A percentile compares a stretch with the other conserved stretches of the same genome.
Evolutionary conservation across 2,329 filamentous ascomycete species (phyloP).

Genomic region (Trichoderma sp.): DNA sequence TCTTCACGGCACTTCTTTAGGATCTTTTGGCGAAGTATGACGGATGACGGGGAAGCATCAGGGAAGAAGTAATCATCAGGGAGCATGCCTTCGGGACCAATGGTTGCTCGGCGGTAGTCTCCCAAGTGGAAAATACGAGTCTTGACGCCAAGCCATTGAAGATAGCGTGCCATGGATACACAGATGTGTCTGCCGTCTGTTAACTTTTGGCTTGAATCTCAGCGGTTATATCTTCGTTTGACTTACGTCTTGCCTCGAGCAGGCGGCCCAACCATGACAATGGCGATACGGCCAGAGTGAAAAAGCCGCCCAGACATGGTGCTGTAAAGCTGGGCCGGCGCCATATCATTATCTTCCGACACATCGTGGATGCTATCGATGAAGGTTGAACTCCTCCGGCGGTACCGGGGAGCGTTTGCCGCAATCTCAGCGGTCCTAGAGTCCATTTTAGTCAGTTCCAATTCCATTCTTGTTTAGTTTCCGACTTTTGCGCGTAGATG

Average conservation of each 20-base stretch:
- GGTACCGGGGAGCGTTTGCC: slow-evolving; percentile 83
- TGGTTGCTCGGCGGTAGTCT: slow-evolving; percentile 89
- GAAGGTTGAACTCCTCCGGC: slow-evolving; percentile 90
- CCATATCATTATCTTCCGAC: slow-evolving; percentile 74
- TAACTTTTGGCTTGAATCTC: slow-evolving; percentile 18
- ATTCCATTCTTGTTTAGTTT: background rate
- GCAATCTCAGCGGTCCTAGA: slow-evolving; percentile 83
- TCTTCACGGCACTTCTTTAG: slow-evolving; percentile 96
- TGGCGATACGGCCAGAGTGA: slow-evolving; percentile 94
- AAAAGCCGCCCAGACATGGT: slow-evolving; percentile 97
- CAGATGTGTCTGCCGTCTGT: slow-evolving; percentile 72
- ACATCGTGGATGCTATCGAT: slow-evolving; percentile 97
- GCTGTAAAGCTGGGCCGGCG: slow-evolving; percentile 94
- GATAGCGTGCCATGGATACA: slow-evolving; percentile 88
- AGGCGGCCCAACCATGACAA: slow-evolving; percentile 92
- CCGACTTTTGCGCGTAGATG: background rate
- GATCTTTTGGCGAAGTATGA: slow-evolving; percentile 95
- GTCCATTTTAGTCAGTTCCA: slow-evolving; percentile 22
- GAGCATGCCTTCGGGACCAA: slow-evolving; percentile 77
- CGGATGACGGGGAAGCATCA: slow-evolving; percentile 85
- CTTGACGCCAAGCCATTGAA: slow-evolving; percentile 97
- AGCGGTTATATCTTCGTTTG: background rate
- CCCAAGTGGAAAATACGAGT: slow-evolving; percentile 96
- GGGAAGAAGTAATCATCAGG: slow-evolving; percentile 98
- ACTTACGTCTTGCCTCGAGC: slow-evolving; percentile 90